A percentile compares a stretch with the other conserved stretches of the same genome.
Evolutionary conservation across 441 rosid species (phyloP).

Genomic region (Capsella rubella): DNA sequence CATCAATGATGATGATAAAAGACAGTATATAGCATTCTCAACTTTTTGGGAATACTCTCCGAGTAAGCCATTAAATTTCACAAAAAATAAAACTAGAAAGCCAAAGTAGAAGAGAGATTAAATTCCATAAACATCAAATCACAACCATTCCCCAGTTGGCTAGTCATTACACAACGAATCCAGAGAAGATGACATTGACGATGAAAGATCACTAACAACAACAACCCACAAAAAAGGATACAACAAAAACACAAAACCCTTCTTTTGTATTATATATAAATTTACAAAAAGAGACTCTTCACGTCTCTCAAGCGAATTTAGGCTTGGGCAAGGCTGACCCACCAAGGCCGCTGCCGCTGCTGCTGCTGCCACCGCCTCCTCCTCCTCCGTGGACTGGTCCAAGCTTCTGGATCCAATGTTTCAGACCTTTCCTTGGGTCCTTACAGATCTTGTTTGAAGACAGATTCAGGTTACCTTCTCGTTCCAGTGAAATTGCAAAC

Average conservation of each 20-base stretch:
- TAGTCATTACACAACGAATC: conserved; percentile 43
- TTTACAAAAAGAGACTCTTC: conserved; percentile 46
- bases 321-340: conserved; percentile 48
- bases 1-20: background rate
- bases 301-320: conserved; percentile 48
- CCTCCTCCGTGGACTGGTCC: conserved; percentile 51
- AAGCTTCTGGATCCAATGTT: conserved; percentile 89
- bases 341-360: conserved; percentile 38
- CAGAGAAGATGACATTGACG: conserved; percentile 38
- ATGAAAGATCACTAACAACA: conserved; percentile 35
- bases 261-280: conserved; percentile 37
- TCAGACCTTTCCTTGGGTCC: conserved; percentile 82
- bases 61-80: background rate
- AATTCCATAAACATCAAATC: conserved; percentile 35
- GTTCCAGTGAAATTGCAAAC: conserved; percentile 63
- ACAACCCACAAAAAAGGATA: conserved; percentile 39
- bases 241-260: conserved; percentile 31
- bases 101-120: conserved; percentile 14
- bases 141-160: conserved; percentile 38
- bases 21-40: background rate
- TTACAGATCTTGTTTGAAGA: conserved; percentile 52
- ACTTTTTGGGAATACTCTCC: background rate
- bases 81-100: background rate
- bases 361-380: conserved; percentile 36
- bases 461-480: conserved; percentile 72